Evolutionary conservation across 148 eudicot genomes (phyloP).

Genomic region (Fallopia convolvulus): DNA sequence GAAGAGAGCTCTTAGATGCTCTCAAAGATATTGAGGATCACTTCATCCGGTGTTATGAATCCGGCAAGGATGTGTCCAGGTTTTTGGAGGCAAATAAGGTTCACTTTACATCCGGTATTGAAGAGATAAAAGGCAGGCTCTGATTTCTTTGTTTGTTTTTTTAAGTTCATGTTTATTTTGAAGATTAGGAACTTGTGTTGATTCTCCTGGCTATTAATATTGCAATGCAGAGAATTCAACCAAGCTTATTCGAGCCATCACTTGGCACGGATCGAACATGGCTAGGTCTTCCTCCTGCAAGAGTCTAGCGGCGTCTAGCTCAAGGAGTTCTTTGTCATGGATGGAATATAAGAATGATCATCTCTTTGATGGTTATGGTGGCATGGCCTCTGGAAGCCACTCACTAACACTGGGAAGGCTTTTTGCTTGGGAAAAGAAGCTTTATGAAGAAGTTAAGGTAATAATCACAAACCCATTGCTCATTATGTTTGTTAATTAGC

Average conservation of each 20-base stretch:
- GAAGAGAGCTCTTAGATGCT: slow-evolving; percentile 87
- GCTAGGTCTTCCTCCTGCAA: slow-evolving; percentile 68
- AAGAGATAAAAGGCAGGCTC: slow-evolving; percentile 86
- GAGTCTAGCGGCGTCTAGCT: slow-evolving; percentile 77
- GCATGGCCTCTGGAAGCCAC: slow-evolving; percentile 91
- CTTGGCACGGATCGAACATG: slow-evolving; percentile 60
- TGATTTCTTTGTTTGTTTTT: not conserved
- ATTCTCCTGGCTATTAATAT: not conserved
- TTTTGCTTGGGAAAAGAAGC: slow-evolving; percentile 99
- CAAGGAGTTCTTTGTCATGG: slow-evolving; percentile 75
- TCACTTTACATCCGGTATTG: slow-evolving; percentile 67
- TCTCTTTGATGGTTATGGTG: slow-evolving; percentile 84
- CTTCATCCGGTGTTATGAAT: slow-evolving; percentile 74
- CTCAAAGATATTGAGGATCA: slow-evolving; percentile 80
- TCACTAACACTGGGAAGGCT: slow-evolving; percentile 83
- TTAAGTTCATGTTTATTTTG: not conserved
- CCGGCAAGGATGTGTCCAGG: slow-evolving; percentile 70
- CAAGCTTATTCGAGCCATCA: slow-evolving; percentile 79
- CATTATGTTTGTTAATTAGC: not conserved
- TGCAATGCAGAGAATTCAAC: slow-evolving; percentile 74
- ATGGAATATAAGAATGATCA: slow-evolving; percentile 57
- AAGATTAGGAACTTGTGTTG: not conserved
- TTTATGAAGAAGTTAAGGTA: slow-evolving; percentile 95
- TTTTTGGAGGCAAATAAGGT: slow-evolving; percentile 81
- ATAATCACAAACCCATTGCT: slow-evolving; percentile 16